Percentiles rank a stretch among this genome's conserved stretches.
Conservation (phyloP, 352 stramenopile species). For the Pythium grandisporangium region DNA sequence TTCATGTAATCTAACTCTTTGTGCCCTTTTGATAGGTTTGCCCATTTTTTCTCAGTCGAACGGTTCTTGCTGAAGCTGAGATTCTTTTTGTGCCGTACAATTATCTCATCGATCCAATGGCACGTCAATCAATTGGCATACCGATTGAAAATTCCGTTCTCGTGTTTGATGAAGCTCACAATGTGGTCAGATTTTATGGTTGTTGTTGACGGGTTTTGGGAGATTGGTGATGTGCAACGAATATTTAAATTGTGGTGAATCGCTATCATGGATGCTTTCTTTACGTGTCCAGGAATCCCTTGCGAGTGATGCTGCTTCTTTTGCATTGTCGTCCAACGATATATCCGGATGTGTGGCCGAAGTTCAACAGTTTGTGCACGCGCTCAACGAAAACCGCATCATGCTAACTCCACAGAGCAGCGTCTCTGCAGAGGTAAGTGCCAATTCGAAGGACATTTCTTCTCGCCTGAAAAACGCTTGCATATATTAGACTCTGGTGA, state of each 20-base stretch:
- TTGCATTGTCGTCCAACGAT: constrained; percentile 92
- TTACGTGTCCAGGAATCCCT: constrained; percentile 56
- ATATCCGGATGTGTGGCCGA: constrained; percentile 92
- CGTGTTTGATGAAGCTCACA: constrained; percentile 99
- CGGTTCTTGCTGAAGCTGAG: constrained; percentile 88
- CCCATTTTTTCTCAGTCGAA: constrained; percentile 95
- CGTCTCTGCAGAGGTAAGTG: constrained; percentile 49
- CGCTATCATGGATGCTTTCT: background rate
- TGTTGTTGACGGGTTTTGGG: too few relatives aligned
- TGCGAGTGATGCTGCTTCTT: constrained; percentile 93
- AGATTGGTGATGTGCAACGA: too few relatives aligned
- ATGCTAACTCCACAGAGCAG: constrained; percentile 33
- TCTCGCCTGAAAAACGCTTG: background rate
- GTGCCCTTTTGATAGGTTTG: constrained; percentile 70
- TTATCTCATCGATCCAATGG: constrained; percentile 96
- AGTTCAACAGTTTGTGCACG: constrained; percentile 82
- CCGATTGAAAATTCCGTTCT: constrained; percentile 95
- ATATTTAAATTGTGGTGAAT: too few relatives aligned
- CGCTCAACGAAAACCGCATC: constrained; percentile 48
- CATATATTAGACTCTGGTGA: background rate
- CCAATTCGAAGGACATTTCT: constrained; percentile 1
- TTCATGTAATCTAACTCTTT: background rate
- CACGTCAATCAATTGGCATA: constrained; percentile 88
- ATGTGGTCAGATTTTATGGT: too few relatives aligned
- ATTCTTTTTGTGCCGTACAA: constrained; percentile 99